These are phyloP conservation scores for Ustilago tritici DNA, from an alignment of 1,284 basidiomycete species.

Conservation along the genomic window DNA sequence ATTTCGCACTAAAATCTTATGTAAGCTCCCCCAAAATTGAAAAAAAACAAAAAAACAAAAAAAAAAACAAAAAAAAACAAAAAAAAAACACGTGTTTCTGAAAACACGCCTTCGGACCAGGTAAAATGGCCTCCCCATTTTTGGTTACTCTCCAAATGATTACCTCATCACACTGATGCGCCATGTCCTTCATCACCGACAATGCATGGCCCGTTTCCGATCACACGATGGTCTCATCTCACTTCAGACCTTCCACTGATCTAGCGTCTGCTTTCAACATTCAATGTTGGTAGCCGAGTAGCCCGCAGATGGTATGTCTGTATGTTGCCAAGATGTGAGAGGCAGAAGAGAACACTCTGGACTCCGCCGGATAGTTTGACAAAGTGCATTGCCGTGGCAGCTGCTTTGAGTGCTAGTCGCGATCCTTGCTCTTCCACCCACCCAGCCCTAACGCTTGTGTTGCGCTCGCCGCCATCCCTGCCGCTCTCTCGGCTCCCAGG, in stretches of 20 bases:
- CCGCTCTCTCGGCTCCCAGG: slow-evolving; percentile 32
- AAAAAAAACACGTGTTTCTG: too few relatives aligned
- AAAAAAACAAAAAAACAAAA: too few relatives aligned
- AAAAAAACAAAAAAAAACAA: too few relatives aligned
- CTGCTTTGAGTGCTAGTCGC: slow-evolving; percentile 9
- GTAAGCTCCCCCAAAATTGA: too few relatives aligned
- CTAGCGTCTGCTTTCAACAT: too few relatives aligned
- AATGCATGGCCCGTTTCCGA: not conserved
- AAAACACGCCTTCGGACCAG: too few relatives aligned
- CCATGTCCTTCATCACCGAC: too few relatives aligned
- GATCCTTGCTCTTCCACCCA: slow-evolving; percentile 46
- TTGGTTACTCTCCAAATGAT: too few relatives aligned
- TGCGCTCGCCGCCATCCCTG: slow-evolving; percentile 43
- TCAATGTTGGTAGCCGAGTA: not conserved
- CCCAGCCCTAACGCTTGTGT: slow-evolving; percentile 33
- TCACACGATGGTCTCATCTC: not conserved
- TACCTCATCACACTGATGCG: too few relatives aligned
- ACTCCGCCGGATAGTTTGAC: not conserved
- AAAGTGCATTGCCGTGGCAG: not conserved
- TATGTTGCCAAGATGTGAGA: not conserved
- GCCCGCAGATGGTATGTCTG: not conserved
- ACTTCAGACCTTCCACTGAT: not conserved
- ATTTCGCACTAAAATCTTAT: too few relatives aligned
- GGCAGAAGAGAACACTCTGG: not conserved
- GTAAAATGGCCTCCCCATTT: too few relatives aligned